Base-by-base conservation (phyloP, 306 rosid species). In the Rosa rugosa region DNA sequence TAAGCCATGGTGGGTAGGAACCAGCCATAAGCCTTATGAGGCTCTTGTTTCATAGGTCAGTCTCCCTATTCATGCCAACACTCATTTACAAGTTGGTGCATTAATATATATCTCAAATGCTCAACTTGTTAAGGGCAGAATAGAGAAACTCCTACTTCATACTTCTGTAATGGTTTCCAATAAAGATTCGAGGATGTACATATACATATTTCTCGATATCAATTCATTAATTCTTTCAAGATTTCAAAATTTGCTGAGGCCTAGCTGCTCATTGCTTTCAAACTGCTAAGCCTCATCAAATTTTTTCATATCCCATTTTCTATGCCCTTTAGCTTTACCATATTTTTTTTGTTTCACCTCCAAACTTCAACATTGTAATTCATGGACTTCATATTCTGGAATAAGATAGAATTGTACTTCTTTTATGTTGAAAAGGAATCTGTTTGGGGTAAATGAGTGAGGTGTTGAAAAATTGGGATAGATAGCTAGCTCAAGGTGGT, bases 211-310 rank as follows among this genome's bases (percentile, higher is more conserved):
- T 65, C 79, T 76, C 65, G 17, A 38, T 73, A 86, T 83, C 80
- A 83, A 87, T 90, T 85, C 85, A 86, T 91, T 89, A n/a, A 94
- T 94, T 94, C 88, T 89, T 90, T 79, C 79, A 81, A 72, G 79
- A 79, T 87, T 83, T 80, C 80, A 54, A 65, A 72, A 67, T 68
- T 81, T 76, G 53, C 72, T 56, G 73, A 78, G 79, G 84, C 81
- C 45, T 76, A 80, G 79, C 80, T 84, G 72, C 79, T 87, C 80
- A 69, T 77, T 75, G 68, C 84, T 69, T 84, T 77, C 82, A 80
- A 78, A 4, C 75, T 27, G 68, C 68, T 36, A 76, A 80, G 71
- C 65, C 75, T 56, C 25, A 23, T 66, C 57, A 73, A 53, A 50
- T 71, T 81, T 71, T 81, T 74, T 79, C 75, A 70, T 34, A 75